Base-by-base conservation (phyloP, 1,284 basidiomycete species). In the Mycena sp. region DNA sequence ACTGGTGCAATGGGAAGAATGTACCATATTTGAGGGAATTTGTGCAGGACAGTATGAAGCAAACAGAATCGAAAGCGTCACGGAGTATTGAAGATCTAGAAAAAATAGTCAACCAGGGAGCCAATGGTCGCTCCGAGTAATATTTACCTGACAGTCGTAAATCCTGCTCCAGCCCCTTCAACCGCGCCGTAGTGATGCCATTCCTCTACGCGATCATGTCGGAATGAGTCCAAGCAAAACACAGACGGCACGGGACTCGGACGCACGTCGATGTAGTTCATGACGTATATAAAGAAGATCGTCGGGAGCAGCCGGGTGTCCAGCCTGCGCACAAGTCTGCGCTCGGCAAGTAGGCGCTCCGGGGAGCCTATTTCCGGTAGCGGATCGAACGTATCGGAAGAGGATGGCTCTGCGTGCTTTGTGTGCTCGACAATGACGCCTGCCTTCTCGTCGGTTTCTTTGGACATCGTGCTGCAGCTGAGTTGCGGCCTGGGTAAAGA, bases 201-300 rank as follows among this genome's bases (percentile, higher is more conserved):
- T 81, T 84, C n/a, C 88, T 81, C 87, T 90, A 55, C 4, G 48
- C n/a, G 6, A 17, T n/a, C 6, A 40, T 37, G 19, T 37, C 4
- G 11, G 14, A 45, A 17, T 28, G 23, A 32, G 14, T n/a, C 30
- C 21, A 55, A 53, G 43, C 49, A 28, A 38, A 9, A 30, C 14
- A 35, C 32, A 35, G 32, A 35, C 14, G 9, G 32, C 32, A 35
- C 14, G 28, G 6, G 25, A 41, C 67, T 46, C 37, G 17, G 29
- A 76, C 83, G 58, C 61, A 89, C 88, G 69, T 89, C 87, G 53
- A 90, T 88, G 67, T 88, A 89, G 68, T 90, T 90, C 85, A 90
- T 84, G 59, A 90, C 80, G 68, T 81, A 89, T 58, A 90, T 87
- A 30, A 87, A 44, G 46, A 86, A 80, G 57, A 90, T 84, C 0